Percentiles rank a stretch among this genome's conserved stretches.
phyloP scores from a whole-genome alignment of 1,284 basidiomycete genomes.

The Ustilago cynodontis region DNA sequence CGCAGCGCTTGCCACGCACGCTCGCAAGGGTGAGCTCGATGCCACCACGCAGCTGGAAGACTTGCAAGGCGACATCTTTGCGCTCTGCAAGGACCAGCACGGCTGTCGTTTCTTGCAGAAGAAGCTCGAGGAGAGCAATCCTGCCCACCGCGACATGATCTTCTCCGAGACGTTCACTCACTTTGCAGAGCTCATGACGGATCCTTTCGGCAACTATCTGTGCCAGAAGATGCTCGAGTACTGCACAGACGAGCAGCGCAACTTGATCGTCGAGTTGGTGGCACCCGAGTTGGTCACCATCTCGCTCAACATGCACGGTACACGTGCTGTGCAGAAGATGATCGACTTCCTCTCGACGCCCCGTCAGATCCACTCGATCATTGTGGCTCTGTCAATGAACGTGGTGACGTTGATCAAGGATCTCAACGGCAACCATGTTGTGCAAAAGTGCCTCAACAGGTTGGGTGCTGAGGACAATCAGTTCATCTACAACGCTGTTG shows the following conservation, averaged over 20 bases:
- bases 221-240: conserved; percentile 98
- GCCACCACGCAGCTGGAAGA: conserved; percentile 93
- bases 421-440: conserved; percentile 98
- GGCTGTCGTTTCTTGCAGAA: conserved; percentile 98
- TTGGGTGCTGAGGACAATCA: conserved; percentile 97
- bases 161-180: conserved; percentile 98
- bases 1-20: conserved; percentile 38
- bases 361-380: conserved; percentile 93
- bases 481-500: conserved; percentile 99
- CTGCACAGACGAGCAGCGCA: conserved; percentile 97
- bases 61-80: conserved; percentile 88
- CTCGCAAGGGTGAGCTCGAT: conserved; percentile 82
- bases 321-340: conserved; percentile 99
- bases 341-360: conserved; percentile 85
- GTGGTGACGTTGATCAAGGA: conserved; percentile 99
- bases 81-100: conserved; percentile 97
- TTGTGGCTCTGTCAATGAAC: conserved; percentile 93
- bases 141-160: conserved; percentile 86
- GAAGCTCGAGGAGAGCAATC: conserved; percentile 96
- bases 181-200: conserved; percentile 98
- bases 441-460: conserved; percentile 99
- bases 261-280: conserved; percentile 96
- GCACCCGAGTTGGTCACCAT: conserved; percentile 97
- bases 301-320: conserved; percentile 99
- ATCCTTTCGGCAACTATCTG: conserved; percentile 99